phyloP scores from a whole-genome alignment of 345 rosid species.

The Euphorbia tirucalli region DNA sequence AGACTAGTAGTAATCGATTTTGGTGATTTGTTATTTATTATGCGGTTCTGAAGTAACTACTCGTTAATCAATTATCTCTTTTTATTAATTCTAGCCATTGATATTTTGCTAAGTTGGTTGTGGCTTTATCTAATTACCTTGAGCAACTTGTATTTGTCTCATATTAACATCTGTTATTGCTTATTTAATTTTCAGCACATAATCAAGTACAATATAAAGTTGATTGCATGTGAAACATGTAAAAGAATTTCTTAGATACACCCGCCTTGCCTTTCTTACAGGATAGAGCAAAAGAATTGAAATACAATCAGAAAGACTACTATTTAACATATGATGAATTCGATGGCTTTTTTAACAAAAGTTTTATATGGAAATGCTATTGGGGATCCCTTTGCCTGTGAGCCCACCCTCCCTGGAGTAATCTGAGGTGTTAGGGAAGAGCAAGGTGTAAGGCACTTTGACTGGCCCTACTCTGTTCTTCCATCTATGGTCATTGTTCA shows the following conservation, averaged over 20 bases:
- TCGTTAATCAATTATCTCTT: too few species aligned
- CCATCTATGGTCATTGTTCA: conserved; percentile 57
- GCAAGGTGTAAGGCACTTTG: conserved; percentile 70
- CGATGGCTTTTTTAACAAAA: neutral
- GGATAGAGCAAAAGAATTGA: neutral
- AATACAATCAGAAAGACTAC: neutral
- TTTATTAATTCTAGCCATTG: too few species aligned
- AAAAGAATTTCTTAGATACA: neutral
- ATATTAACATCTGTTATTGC: neutral
- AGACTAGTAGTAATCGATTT: too few species aligned
- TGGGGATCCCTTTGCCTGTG: conserved; percentile 88
- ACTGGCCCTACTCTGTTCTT: conserved; percentile 83
- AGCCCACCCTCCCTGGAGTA: conserved; percentile 59
- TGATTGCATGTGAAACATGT: neutral
- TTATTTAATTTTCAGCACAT: neutral
- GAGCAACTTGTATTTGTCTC: neutral
- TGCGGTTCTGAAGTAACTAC: too few species aligned
- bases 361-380: conserved; percentile 69
- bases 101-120: neutral
- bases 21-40: too few species aligned
- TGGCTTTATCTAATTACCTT: neutral
- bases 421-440: conserved; percentile 72
- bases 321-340: neutral
- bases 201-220: neutral
- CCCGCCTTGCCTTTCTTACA: neutral